These are phyloP conservation scores for Exserohilum rostratum DNA, from an alignment of 2,329 filamentous ascomycete genomes.

Conservation along the genomic window DNA sequence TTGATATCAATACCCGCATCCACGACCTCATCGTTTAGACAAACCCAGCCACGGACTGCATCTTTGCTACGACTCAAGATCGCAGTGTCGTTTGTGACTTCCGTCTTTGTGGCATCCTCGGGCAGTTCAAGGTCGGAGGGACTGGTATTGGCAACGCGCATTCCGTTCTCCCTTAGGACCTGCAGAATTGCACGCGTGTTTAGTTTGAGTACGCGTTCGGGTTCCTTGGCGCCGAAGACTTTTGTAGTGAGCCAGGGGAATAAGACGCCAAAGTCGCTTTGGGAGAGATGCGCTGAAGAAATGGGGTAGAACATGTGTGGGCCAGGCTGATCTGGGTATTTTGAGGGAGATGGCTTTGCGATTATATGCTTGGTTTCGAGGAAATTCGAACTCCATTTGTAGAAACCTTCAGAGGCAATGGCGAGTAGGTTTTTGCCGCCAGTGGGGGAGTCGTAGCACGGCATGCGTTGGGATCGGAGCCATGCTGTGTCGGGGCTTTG, in stretches of 20 bases:
- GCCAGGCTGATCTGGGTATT: constrained; percentile 46
- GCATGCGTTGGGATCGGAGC: constrained; percentile 75
- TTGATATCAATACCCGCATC: neutral
- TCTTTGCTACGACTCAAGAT: constrained; percentile 40
- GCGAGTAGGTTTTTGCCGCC: constrained; percentile 67
- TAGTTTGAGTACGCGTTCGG: constrained; percentile 82
- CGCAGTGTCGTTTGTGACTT: constrained; percentile 31
- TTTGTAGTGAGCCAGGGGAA: constrained; percentile 70
- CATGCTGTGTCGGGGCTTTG: constrained; percentile 66
- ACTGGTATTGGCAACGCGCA: constrained; percentile 52
- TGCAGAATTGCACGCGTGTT: constrained; percentile 82
- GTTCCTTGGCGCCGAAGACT: constrained; percentile 63
- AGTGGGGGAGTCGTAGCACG: constrained; percentile 63
- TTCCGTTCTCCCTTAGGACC: constrained; percentile 59
- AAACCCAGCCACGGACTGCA: constrained; percentile 45
- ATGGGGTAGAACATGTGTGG: constrained; percentile 77
- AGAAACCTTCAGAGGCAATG: constrained; percentile 77
- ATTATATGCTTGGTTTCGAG: constrained; percentile 70
- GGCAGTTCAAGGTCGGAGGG: constrained; percentile 50
- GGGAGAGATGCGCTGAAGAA: constrained; percentile 78
- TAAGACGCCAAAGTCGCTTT: constrained; percentile 82
- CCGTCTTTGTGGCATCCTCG: constrained; percentile 23
- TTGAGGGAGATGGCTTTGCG: constrained; percentile 60
- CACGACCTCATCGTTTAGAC: constrained; percentile 24
- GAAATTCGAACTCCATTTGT: constrained; percentile 77